These are phyloP conservation scores for Knoxdaviesia proteae DNA, from an alignment of 2,329 filamentous ascomycete species.

Conservation along the genomic window DNA sequence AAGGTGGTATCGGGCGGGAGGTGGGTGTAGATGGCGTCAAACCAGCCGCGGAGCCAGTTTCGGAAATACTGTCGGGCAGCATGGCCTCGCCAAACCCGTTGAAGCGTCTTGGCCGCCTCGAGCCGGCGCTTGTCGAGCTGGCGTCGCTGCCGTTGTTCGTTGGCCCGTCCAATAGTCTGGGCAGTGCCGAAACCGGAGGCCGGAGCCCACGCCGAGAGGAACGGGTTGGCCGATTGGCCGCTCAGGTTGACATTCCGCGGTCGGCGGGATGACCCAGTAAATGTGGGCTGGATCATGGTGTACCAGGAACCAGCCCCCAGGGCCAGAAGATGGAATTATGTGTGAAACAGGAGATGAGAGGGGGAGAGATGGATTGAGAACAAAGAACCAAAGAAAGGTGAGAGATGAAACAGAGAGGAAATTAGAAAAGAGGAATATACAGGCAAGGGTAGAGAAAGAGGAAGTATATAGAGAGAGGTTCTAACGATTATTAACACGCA, in stretches of 20 bases:
- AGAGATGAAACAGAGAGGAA: no score
- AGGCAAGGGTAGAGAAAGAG: no score
- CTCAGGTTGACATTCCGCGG: slow-evolving; percentile 87
- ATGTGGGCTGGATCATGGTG: slow-evolving; percentile 62
- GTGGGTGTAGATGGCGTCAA: slow-evolving; percentile 36
- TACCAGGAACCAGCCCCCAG: neutral
- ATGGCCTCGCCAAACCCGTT: slow-evolving; percentile 68
- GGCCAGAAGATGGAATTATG: no score
- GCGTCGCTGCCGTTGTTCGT: slow-evolving; percentile 63
- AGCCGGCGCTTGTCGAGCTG: slow-evolving; percentile 63
- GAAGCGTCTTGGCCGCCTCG: slow-evolving; percentile 53
- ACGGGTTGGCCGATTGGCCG: slow-evolving; percentile 52
- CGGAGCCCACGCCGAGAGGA: slow-evolving; percentile 18
- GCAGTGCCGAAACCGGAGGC: slow-evolving; percentile 30
- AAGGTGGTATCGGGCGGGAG: slow-evolving; percentile 9
- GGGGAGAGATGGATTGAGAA: no score
- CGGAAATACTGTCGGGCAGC: slow-evolving; percentile 36
- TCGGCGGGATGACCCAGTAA: slow-evolving; percentile 70
- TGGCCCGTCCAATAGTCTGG: slow-evolving; percentile 63
- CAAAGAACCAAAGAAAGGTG: no score
- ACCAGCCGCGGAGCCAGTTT: slow-evolving; percentile 32
- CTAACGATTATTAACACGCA: no score
- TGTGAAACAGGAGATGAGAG: no score
- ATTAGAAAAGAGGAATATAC: no score
- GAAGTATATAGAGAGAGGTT: no score